Evolutionary conservation across 192 early-diverging fungal genomes (phyloP).

Genomic region (Obelidium mucronatum): DNA sequence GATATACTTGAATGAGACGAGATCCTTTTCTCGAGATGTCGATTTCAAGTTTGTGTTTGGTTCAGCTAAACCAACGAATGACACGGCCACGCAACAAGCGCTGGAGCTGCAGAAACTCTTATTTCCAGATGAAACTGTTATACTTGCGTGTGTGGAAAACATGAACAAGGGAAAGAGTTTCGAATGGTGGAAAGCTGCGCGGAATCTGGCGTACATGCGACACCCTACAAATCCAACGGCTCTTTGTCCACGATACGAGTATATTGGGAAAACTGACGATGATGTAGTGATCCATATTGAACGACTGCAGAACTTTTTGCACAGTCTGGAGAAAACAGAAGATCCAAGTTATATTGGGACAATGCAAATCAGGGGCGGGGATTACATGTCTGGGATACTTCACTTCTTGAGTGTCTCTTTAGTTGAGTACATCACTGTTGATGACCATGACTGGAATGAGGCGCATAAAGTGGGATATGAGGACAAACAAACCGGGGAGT

Average conservation of each 20-base stretch:
- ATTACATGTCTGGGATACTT: background rate
- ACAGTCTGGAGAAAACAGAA: background rate
- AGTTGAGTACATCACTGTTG: background rate
- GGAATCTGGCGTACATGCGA: background rate
- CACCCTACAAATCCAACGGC: background rate
- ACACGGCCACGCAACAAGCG: background rate
- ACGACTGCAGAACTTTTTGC: background rate
- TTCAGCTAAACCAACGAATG: background rate
- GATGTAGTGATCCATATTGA: background rate
- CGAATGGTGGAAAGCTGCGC: background rate
- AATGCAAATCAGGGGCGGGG: background rate
- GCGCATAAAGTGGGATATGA: background rate
- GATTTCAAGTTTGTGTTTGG: background rate
- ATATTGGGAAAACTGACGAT: background rate
- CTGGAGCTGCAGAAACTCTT: background rate
- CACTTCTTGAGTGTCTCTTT: background rate
- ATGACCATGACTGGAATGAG: background rate
- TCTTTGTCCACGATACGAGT: background rate
- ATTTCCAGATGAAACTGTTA: slow-evolving; percentile 1
- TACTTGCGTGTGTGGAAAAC: background rate
- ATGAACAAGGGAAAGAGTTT: slow-evolving; percentile 13
- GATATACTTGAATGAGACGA: no score
- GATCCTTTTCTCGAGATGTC: no score
- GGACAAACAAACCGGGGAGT: background rate
- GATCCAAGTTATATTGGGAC: background rate